Evolutionary conservation across 306 rosid species (phyloP), one percentile per base, ranked within the genome.

Genomic region (Castanea crenata): DNA sequence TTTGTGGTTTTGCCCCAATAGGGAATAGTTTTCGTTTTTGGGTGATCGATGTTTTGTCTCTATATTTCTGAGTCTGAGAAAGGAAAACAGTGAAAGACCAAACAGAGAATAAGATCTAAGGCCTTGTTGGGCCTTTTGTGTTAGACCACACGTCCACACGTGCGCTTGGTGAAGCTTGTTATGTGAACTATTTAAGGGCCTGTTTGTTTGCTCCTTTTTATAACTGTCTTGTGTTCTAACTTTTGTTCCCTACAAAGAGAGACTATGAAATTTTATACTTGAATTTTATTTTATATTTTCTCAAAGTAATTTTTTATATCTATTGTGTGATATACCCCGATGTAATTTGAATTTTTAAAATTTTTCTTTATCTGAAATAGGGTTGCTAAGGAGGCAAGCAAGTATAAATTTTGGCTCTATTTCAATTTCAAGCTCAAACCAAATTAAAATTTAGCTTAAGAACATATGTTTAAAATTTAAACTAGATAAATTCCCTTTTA

Each of bases 51-150:
- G 9, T 55, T 74, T 59, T 70, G 80, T 29, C 58, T 46, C 58
- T 54, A 69, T 65, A 73, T 63, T 76, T 59, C 32, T 27, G 63
- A 49, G 16, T 31, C 11, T 35, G 67, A 5, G 23, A 7, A 54
- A 21, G 7, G 61, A 15, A 29, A 49, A 51, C 31, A 29, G 18
- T 8, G 34, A 74, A 56, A 54, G 71, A 35, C 70, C 81, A 71
- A 82, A 82, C 88, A 63, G 78, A 34, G 86, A 74, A 19, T 71
- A 71, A 49, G 51, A 80, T 25, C 72, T 52, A 9, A 65, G 64
- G 59, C 55, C 79, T 29, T 9, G 21, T 12, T 74, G 25, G 32
- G 49, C 84, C 56, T 58, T 68, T 58, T 35, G 3, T 9, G 29
- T 57, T 1, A 20, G 64, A 75, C 54, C 74, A 68, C 82, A 73